Base-by-base conservation (phyloP, 129 eudicot species). In the Tagetes patula region DNA sequence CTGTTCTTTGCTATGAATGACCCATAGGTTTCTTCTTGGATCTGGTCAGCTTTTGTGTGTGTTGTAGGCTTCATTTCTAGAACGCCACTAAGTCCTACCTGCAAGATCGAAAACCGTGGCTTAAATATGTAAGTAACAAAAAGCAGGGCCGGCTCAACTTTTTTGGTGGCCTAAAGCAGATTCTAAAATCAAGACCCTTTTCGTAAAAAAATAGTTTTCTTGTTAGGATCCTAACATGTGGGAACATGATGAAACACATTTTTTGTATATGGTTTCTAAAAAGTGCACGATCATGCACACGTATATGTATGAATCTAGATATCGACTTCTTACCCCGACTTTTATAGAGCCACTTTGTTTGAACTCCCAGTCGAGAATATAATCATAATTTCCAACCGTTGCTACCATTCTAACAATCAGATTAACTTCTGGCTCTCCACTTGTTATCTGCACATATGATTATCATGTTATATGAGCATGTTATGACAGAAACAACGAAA, bases 351-450 rank as follows among this genome's bases (percentile, higher is more conserved):
- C 97, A 80, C 83, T 82, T 81, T 88, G 90, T 81, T 87, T 87
- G 82, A 92, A 89, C 76, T 89, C 98, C 98, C 96, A 92, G 42
- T 92, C 98, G 56, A 92, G 87, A 50, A 89, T 77, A 50, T 92
- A 92, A 75, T 89, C 98, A 77, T 92, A 92, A 66, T 89, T 92
- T 55, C 98, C 96, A 12, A 92, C 96, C 2, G 98, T 85, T 37
- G 98, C 95, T 62, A 87, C 87, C 98, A 89, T 93, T 76, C 96
- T 84, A 36, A 93, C 96, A 36, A 93, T 95, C 80, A 89, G 80
- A 75, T 27, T 85, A 59, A 79, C 82, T 70, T 93, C 90, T 72
- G 81, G 77, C 70, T 84, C 84, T 69, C 89, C 98, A 33, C 77
- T 84, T 74, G 82, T 85, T 66, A 89, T 82, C 98, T 92, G 79